Conservation (phyloP, 192 early-diverging fungal genomes). For the Rhizophlyctis rosea region DNA sequence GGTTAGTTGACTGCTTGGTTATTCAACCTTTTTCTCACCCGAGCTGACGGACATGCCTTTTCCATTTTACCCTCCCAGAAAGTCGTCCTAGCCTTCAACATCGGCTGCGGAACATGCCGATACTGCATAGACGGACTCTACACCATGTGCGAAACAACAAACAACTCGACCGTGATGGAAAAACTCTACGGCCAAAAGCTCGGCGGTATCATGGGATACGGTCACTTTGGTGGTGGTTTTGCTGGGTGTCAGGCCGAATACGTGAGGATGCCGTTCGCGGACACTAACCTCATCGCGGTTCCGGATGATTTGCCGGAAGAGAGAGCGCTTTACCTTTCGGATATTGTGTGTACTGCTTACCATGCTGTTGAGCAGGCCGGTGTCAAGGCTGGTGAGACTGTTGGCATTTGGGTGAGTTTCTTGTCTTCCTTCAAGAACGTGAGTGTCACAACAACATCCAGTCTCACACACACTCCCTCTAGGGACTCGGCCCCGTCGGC, state of each 20-base stretch:
- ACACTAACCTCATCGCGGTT: conserved; percentile 52
- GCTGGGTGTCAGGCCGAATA: conserved; percentile 53
- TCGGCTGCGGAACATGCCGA: conserved; percentile 50
- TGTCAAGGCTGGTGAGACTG: conserved; percentile 41
- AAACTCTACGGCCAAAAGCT: conserved; percentile 21
- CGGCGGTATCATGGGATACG: conserved; percentile 27
- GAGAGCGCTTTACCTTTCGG: conserved; percentile 50
- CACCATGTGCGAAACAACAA: conserved; percentile 50
- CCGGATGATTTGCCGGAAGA: conserved; percentile 39
- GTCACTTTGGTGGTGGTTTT: conserved; percentile 31
- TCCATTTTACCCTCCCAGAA: no score
- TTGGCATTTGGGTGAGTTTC: conserved; percentile 62
- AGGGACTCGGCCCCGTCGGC: conserved; percentile 51
- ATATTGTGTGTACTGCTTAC: conserved; percentile 50
- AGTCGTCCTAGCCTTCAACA: conserved; percentile 42
- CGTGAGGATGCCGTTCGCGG: conserved; percentile 49
- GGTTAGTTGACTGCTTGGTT: no score
- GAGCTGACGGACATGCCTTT: no score
- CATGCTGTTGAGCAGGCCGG: conserved; percentile 39
- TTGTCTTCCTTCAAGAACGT: no score
- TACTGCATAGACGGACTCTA: conserved; percentile 44
- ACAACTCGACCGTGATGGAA: conserved; percentile 37
- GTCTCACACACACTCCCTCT: no score
- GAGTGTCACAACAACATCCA: no score
- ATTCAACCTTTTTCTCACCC: no score